A percentile compares a stretch with the other conserved stretches of the same genome.
phyloP scores from a whole-genome alignment of 805 yeast species.

The Candida gorgasii region DNA sequence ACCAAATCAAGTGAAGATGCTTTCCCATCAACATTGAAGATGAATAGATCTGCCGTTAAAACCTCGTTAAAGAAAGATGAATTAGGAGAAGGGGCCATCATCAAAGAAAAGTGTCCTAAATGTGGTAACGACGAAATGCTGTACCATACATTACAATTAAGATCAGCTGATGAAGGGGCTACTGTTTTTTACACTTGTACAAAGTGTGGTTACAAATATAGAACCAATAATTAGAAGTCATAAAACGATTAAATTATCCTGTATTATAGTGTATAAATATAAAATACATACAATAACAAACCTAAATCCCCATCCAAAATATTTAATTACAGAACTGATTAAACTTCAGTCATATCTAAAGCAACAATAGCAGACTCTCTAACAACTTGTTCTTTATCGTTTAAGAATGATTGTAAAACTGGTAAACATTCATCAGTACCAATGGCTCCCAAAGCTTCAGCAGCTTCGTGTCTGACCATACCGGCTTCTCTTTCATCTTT shows the following conservation, averaged over 20 bases:
- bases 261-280: constrained; percentile 9
- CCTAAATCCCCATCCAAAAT: constrained; percentile 1
- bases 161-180: constrained; percentile 99
- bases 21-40: constrained; percentile 80
- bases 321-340: constrained; percentile 39
- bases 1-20: constrained; percentile 91
- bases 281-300: constrained; percentile 5
- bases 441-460: constrained; percentile 96
- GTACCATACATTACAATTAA: constrained; percentile 91
- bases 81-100: constrained; percentile 92
- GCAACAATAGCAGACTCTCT: constrained; percentile 97
- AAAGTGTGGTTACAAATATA: constrained; percentile 85
- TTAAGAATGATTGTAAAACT: constrained; percentile 72
- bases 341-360: constrained; percentile 96
- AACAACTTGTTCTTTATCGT: constrained; percentile 85
- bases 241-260: neutral
- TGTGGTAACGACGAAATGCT: constrained; percentile 99
- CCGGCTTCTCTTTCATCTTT: constrained; percentile 82
- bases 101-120: constrained; percentile 97
- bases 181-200: constrained; percentile 98
- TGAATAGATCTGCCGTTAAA: constrained; percentile 88
- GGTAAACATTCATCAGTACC: constrained; percentile 96
- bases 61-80: constrained; percentile 76
- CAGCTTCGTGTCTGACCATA: constrained; percentile 99
- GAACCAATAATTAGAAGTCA: constrained; percentile 74